Evolutionary conservation across 176 grass and related monocot species (phyloP), one percentile per base, ranked within the genome.

Genomic region (Thalia dealbata): DNA sequence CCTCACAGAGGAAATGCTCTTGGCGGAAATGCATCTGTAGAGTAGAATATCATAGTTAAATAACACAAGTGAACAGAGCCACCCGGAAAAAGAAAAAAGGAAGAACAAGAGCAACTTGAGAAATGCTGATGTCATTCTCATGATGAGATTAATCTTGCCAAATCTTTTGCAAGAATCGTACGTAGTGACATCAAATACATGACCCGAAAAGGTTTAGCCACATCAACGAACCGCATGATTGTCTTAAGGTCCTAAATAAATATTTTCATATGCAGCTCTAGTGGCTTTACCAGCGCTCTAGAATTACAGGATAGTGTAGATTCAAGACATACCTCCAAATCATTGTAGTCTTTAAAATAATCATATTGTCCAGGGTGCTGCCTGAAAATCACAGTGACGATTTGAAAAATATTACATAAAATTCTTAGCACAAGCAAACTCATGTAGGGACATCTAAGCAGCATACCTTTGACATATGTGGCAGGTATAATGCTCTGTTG

Each of bases 1-100:
- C 82, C 78, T 93, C 95, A 83, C 95, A 99, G 14, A 99, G 87
- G 67, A 99, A 88, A 88, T 99, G 95, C 45, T 90, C 95, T 81
- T 87, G 84, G 63, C 87, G 87, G 73, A 99, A 99, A 90, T 99
- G 95, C 71, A 86, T 42, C 95, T 99, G 73, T n/a, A 29, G 24
- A 30, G 25, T 29, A 55, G 54, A 64, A 30, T 72, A 24, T 32
- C 44, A 61, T 43, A 67, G 61, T 64, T 10, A 42, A 14, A 42
- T n/a, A 67, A 67, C 3, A 32, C 26, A 65, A 28, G 7, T 1
- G 27, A 7, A 65, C 27, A 65, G 2, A 18, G 62, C 56, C 23
- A 24, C 54, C n/a, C 54, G n/a, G n/a, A n/a, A 21, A 16, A 58
- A 21, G 21, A 58, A 7, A 16, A 58, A 52, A 14, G 10, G 10